These are phyloP conservation scores for Globisporangium carolinianum DNA, from an alignment of 352 stramenopile species.

Conservation along the genomic window DNA sequence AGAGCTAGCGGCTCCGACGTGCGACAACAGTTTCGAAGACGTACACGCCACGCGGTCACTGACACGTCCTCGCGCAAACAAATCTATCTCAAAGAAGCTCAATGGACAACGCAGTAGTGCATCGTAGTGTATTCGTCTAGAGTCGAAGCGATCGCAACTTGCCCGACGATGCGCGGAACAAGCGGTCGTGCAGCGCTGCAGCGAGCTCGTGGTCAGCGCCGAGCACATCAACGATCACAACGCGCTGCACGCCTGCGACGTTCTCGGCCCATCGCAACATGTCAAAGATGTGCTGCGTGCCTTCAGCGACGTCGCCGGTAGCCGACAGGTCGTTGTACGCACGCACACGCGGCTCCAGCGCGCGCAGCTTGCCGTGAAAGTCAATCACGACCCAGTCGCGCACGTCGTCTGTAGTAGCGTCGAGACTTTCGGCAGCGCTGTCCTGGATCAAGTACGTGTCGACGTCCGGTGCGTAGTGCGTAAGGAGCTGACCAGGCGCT, in stretches of 20 bases:
- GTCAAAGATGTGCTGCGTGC: constrained; percentile 78
- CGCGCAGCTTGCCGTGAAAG: constrained; percentile 50
- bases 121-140: constrained; percentile 10
- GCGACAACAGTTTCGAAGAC: too few relatives aligned
- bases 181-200: constrained; percentile 72
- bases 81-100: too few relatives aligned
- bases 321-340: constrained; percentile 80
- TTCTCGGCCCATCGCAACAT: constrained; percentile 80
- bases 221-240: constrained; percentile 59
- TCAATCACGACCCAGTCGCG: constrained; percentile 75
- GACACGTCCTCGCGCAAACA: too few relatives aligned
- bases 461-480: constrained; percentile 96
- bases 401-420: constrained; percentile 26
- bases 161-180: constrained; percentile 77
- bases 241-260: constrained; percentile 55
- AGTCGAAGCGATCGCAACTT: constrained; percentile 49
- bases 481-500: constrained; percentile 94
- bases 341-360: constrained; percentile 38
- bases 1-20: too few relatives aligned
- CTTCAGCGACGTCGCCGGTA: constrained; percentile 54
- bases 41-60: too few relatives aligned
- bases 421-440: constrained; percentile 27
- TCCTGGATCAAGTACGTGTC: constrained; percentile 79
- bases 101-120: too few relatives aligned
- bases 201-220: constrained; percentile 55